Conservation (phyloP, 1,284 basidiomycete species). For the Trametes pubescens region DNA sequence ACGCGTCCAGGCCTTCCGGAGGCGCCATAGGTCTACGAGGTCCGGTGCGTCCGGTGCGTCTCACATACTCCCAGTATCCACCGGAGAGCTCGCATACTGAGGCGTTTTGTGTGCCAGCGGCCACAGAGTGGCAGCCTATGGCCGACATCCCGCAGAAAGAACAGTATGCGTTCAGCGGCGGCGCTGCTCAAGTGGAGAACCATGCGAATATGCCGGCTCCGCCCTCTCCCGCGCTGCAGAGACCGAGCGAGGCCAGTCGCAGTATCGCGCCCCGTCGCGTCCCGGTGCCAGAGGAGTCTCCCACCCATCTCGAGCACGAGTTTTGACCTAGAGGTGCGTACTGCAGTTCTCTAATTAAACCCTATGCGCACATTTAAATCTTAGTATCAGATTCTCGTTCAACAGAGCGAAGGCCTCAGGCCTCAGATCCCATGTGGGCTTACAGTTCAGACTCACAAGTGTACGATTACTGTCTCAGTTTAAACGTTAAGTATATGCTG, state of each 20-base stretch:
- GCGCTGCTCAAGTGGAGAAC: not conserved
- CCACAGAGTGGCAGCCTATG: constrained; percentile 1
- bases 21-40: constrained; percentile 1
- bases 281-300: not conserved
- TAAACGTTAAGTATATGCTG: too few species aligned
- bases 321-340: too few species aligned
- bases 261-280: not conserved
- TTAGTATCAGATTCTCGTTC: too few species aligned
- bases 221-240: constrained; percentile 1
- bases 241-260: not conserved
- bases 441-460: too few species aligned
- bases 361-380: too few species aligned
- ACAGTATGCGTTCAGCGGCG: not conserved
- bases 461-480: too few species aligned
- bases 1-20: not conserved
- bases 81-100: not conserved
- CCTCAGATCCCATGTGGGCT: too few species aligned
- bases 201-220: not conserved
- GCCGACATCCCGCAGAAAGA: not conserved
- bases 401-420: too few species aligned
- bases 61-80: not conserved
- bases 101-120: not conserved
- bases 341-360: too few species aligned
- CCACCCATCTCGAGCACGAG: not conserved
- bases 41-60: not conserved